Conservation (phyloP, 2,329 filamentous ascomycete species). For the Bretziella fagacearum region DNA sequence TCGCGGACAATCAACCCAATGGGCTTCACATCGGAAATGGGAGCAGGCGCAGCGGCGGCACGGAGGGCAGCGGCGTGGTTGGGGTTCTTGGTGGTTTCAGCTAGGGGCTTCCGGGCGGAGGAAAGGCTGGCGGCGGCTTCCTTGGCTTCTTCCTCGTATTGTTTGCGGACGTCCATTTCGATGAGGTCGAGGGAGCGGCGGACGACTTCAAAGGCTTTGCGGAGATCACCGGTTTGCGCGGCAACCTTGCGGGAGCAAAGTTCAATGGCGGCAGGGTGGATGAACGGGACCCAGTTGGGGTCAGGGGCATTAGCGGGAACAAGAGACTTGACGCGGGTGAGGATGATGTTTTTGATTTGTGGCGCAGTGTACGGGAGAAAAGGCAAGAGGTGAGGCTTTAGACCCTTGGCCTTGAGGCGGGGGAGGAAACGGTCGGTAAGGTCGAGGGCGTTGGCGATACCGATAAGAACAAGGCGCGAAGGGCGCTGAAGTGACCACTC, state of each 20-base stretch:
- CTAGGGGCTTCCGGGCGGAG: slow-evolving; percentile 59
- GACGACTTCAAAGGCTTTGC: slow-evolving; percentile 90
- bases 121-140: slow-evolving; percentile 41
- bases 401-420: slow-evolving; percentile 76
- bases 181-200: slow-evolving; percentile 76
- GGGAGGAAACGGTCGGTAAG: slow-evolving; percentile 90
- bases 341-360: slow-evolving; percentile 80
- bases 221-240: slow-evolving; percentile 81
- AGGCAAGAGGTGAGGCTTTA: slow-evolving; percentile 76
- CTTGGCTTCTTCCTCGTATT: slow-evolving; percentile 46
- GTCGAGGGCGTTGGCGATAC: slow-evolving; percentile 91
- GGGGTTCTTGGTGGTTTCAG: slow-evolving; percentile 63
- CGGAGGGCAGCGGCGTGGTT: slow-evolving; percentile 9
- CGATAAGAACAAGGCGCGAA: slow-evolving; percentile 68
- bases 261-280: slow-evolving; percentile 85
- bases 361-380: slow-evolving; percentile 82
- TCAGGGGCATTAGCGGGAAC: slow-evolving; percentile 38
- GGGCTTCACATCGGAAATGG: slow-evolving; percentile 20
- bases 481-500: slow-evolving; percentile 79
- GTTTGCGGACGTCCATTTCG: slow-evolving; percentile 65
- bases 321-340: slow-evolving; percentile 60
- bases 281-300: slow-evolving; percentile 57
- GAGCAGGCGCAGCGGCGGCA: slow-evolving; percentile 29
- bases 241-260: slow-evolving; percentile 90
- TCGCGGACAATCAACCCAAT: slow-evolving; percentile 31